Conservation (phyloP, 1,139 yeast genomes). For the Protomyces gravidus region DNA sequence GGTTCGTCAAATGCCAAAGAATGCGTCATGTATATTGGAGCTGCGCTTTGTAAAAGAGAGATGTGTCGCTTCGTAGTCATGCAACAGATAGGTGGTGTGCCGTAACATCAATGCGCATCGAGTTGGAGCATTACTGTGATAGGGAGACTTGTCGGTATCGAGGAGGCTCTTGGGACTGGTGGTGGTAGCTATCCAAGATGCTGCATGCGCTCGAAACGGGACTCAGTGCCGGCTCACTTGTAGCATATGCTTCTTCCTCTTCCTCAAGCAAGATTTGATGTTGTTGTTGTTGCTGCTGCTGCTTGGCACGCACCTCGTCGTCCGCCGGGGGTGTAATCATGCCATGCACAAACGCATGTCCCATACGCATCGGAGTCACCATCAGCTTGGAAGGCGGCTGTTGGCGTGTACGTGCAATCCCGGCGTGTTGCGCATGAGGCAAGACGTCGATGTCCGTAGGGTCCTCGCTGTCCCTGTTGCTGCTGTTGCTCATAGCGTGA, state of each 20-base stretch:
- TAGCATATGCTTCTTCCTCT: conserved; percentile 6
- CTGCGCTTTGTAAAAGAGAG: no score
- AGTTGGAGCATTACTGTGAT: background rate
- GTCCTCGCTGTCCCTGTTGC: background rate
- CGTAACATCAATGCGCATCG: no score
- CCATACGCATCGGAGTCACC: conserved; percentile 25
- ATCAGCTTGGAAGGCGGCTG: conserved; percentile 5
- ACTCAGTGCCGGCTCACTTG: conserved; percentile 9
- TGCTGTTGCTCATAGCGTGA: background rate
- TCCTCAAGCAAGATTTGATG: background rate
- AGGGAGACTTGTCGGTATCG: background rate
- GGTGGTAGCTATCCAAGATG: conserved; percentile 22
- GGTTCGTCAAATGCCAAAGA: no score
- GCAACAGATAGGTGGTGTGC: no score
- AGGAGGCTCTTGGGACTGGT: background rate
- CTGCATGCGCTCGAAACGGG: conserved; percentile 24
- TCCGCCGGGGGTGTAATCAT: conserved; percentile 29
- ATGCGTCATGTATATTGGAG: no score
- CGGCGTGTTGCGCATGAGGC: conserved; percentile 16
- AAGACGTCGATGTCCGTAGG: background rate
- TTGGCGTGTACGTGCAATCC: conserved; percentile 14
- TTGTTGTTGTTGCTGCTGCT: conserved; percentile 1
- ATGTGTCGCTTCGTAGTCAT: no score
- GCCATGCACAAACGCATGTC: conserved; percentile 24
- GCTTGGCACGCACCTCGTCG: conserved; percentile 3